Evolutionary conservation across 768 basidiomycete species (phyloP), one percentile per base, ranked within the genome.

Genomic region (Suillus tomentosus): DNA sequence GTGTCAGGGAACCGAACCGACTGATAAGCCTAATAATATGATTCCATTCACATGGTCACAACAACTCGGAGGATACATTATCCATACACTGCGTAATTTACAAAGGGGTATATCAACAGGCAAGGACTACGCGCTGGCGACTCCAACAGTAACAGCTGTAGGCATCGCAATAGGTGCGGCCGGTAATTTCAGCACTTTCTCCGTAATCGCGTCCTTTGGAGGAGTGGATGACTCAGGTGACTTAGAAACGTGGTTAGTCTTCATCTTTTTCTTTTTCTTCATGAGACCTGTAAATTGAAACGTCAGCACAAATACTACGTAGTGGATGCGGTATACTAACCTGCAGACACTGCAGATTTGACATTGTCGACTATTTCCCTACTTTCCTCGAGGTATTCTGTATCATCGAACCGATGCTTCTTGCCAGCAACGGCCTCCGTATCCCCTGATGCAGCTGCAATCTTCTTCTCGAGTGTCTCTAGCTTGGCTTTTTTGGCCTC

Each of bases 351-450:
- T 4, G 96, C 96, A 63, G 83, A 94, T 80, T 93, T 92, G 36
- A 98, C 96, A 67, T 84, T 87, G 68, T 96, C 95, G 2, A 94
- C 92, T 34, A 99, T 86, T 71, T 97, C 95, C 74, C 85, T 82
- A 69, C 89, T 95, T 78, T 96, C 89, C 74, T 98, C 95, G 45
- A 99, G 73, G 73, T 91, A 99, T 74, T 95, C 91, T 3, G 87
- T 89, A 71, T 99, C 96, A 57, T 98, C 95, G 54, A 99, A 88
- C 34, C 92, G 85, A 69, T 93, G 91, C 72, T 96, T 97, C 81
- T 85, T 89, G 11, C 92, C 91, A 0, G 87, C 82, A 5, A 84
- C 71, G 19, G 83, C 77, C 45, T 85, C 81, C 0, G 84, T 74
- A 54, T 80, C 76, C 15, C 43, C 76, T 11, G 80, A 77, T 40